Conservation (phyloP, 1,284 basidiomycete genomes). For the Tilletia horrida region DNA sequence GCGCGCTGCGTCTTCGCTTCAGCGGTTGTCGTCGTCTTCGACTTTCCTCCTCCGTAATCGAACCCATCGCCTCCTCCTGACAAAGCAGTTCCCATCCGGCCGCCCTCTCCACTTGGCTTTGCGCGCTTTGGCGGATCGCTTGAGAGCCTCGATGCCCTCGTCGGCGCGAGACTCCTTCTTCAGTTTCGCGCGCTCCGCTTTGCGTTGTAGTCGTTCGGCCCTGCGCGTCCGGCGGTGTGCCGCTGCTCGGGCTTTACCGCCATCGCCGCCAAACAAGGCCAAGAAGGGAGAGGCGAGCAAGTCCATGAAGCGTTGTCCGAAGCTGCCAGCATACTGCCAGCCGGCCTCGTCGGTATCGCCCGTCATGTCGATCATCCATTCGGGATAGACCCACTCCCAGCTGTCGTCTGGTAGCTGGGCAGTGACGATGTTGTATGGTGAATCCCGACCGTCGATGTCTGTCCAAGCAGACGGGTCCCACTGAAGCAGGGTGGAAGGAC, state of each 20-base stretch:
- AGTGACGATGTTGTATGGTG: constrained; percentile 48
- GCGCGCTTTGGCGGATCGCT: constrained; percentile 38
- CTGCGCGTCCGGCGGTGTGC: background rate
- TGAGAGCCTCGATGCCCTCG: constrained; percentile 49
- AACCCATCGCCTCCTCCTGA: constrained; percentile 50
- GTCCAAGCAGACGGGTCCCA: constrained; percentile 53
- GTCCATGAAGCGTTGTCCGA: constrained; percentile 35
- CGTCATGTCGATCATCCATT: constrained; percentile 54
- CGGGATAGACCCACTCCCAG: constrained; percentile 53
- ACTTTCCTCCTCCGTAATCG: constrained; percentile 37
- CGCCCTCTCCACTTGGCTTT: constrained; percentile 44
- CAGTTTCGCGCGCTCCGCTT: constrained; percentile 27
- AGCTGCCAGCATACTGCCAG: constrained; percentile 52
- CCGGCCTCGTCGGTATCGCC: constrained; percentile 53
- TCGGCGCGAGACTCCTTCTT: constrained; percentile 42
- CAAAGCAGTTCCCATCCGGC: constrained; percentile 44
- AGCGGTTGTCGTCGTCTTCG: background rate
- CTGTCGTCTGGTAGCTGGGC: constrained; percentile 52
- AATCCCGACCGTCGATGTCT: constrained; percentile 33
- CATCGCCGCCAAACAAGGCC: background rate
- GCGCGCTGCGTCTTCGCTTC: background rate
- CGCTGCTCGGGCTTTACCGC: background rate
- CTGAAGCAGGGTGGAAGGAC: constrained; percentile 44
- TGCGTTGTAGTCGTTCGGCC: constrained; percentile 14
- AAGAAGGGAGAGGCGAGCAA: background rate